These are phyloP conservation scores for Taxawa tesnikishii DNA, from an alignment of 2,329 filamentous ascomycete genomes.

Conservation along the genomic window DNA sequence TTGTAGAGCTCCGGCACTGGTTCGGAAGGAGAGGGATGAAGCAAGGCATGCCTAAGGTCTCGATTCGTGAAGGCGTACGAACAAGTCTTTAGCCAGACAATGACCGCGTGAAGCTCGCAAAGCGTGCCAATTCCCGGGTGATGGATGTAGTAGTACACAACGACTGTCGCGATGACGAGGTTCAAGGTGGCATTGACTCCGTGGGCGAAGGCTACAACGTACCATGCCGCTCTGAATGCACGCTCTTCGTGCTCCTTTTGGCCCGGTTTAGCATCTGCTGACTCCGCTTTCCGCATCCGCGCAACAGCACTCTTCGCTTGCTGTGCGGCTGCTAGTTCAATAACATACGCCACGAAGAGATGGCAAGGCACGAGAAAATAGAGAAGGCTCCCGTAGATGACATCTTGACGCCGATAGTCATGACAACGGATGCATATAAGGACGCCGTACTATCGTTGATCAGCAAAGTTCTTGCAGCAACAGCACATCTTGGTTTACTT, in stretches of 20 bases:
- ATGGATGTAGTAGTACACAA: slow-evolving; percentile 83
- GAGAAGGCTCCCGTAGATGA: slow-evolving; percentile 62
- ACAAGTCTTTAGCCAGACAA: slow-evolving; percentile 91
- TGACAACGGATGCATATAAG: slow-evolving; percentile 86
- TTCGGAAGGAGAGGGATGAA: slow-evolving; percentile 32
- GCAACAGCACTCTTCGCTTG: slow-evolving; percentile 61
- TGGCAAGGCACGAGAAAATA: slow-evolving; percentile 86
- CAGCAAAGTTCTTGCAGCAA: slow-evolving; percentile 1
- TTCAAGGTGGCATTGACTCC: slow-evolving; percentile 73
- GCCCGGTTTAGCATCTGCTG: slow-evolving; percentile 36
- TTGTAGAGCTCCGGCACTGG: slow-evolving; percentile 76
- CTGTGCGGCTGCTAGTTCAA: slow-evolving; percentile 71
- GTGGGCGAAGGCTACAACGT: slow-evolving; percentile 67
- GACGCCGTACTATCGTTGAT: slow-evolving; percentile 65
- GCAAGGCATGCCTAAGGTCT: slow-evolving; percentile 77
- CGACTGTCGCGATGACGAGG: slow-evolving; percentile 65
- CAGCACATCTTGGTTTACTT: slow-evolving; percentile 46
- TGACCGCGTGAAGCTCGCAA: slow-evolving; percentile 80
- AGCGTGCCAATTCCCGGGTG: slow-evolving; percentile 89
- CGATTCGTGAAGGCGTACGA: slow-evolving; percentile 96
- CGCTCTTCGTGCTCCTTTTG: slow-evolving; percentile 42
- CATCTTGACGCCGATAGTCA: slow-evolving; percentile 68
- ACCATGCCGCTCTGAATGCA: slow-evolving; percentile 48
- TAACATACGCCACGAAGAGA: slow-evolving; percentile 77
- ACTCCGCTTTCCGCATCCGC: slow-evolving; percentile 33